Evolutionary conservation across 306 rosid genomes (phyloP).

Genomic region (Medicago arabica): DNA sequence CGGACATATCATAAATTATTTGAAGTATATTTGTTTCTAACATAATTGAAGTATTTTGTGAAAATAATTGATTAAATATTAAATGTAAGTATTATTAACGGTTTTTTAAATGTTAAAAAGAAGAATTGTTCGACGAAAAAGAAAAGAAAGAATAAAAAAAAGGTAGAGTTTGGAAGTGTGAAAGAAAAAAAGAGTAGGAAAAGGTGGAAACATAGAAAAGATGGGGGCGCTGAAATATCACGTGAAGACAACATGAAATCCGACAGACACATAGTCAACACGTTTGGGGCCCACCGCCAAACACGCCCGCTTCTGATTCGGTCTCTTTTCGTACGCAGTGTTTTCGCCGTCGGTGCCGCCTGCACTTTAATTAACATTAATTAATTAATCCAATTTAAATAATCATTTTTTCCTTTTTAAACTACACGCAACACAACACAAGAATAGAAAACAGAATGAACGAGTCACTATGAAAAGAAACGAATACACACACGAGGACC

Average conservation of each 20-base stretch:
- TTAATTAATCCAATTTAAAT: neutral
- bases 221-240: conserved; percentile 61
- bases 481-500: neutral
- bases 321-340: conserved; percentile 46
- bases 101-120: no score
- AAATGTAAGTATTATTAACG: no score
- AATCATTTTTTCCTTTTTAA: neutral
- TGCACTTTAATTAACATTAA: conserved; percentile 5
- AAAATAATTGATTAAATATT: no score
- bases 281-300: conserved; percentile 48
- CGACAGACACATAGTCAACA: conserved; percentile 72
- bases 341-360: conserved; percentile 75
- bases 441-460: conserved; percentile 4
- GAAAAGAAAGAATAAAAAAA: no score
- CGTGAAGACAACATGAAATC: conserved; percentile 75
- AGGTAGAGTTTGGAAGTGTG: no score
- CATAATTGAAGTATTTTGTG: no score
- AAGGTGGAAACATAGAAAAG: conserved; percentile 26
- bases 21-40: no score
- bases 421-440: conserved; percentile 1
- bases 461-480: no score
- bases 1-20: no score
- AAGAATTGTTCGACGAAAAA: no score
- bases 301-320: conserved; percentile 53
- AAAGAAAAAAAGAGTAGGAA: neutral